A percentile compares a stretch with the other conserved stretches of the same genome.
These are phyloP conservation scores for Backusella morwellensis DNA, from an alignment of 192 early-diverging fungal species.

Conservation along the genomic window DNA sequence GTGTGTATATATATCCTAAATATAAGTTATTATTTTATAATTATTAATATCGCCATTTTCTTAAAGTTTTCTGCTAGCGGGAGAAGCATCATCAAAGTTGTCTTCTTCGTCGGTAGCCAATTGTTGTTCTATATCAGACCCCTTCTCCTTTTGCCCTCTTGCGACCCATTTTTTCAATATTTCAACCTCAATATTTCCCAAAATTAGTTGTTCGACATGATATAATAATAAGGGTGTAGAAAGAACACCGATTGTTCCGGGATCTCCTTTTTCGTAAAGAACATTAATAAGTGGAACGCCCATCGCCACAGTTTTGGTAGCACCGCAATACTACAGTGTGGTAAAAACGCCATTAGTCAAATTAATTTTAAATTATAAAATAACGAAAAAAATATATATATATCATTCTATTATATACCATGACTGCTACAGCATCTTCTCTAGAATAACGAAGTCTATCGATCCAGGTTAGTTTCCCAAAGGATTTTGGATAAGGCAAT, in stretches of 20 bases:
- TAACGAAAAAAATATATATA: not conserved
- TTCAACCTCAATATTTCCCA: constrained; percentile 56
- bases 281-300: constrained; percentile 74
- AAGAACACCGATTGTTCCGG: constrained; percentile 51
- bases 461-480: constrained; percentile 26
- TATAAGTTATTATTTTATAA: not conserved
- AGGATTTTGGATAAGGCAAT: constrained; percentile 26
- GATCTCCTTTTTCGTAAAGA: constrained; percentile 47
- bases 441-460: constrained; percentile 32
- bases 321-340: constrained; percentile 52
- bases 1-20: not conserved
- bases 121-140: constrained; percentile 2
- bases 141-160: constrained; percentile 21
- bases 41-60: not conserved
- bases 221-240: constrained; percentile 66
- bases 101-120: not conserved
- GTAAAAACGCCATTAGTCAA: not conserved
- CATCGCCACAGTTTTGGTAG: constrained; percentile 73
- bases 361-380: not conserved
- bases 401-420: constrained; percentile 21
- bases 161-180: constrained; percentile 56
- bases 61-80: not conserved
- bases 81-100: not conserved
- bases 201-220: constrained; percentile 67
- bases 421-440: constrained; percentile 59